phyloP scores from a whole-genome alignment of 495 filamentous ascomycete species.

The Clohesyomyces aquaticus region DNA sequence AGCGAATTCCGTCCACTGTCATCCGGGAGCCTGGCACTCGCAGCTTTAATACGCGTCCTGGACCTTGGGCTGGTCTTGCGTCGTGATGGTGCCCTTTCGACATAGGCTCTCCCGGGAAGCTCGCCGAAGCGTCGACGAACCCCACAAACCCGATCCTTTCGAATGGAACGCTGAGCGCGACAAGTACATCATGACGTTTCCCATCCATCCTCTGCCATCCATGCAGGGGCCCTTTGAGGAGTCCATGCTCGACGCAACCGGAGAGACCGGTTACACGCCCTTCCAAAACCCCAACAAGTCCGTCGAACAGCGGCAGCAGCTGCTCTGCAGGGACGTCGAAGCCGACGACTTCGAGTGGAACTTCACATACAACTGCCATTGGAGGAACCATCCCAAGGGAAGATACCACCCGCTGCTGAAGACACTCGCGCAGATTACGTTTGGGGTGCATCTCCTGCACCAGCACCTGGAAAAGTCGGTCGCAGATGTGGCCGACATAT shows the following conservation, averaged over 20 bases:
- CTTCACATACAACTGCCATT: conserved; percentile 68
- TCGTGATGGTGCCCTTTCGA: conserved; percentile 31
- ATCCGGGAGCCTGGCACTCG: conserved; percentile 13
- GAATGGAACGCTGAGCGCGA: conserved; percentile 35
- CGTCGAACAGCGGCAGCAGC: conserved; percentile 60
- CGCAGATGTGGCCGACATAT: conserved; percentile 80
- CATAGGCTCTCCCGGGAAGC: conserved; percentile 14
- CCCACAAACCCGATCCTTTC: conserved; percentile 15
- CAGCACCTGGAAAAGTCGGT: conserved; percentile 87
- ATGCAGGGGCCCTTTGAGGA: conserved; percentile 95
- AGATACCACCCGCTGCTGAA: conserved; percentile 86
- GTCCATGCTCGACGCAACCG: conserved; percentile 75
- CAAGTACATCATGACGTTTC: conserved; percentile 44
- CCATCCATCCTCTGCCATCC: conserved; percentile 75
- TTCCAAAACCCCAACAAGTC: conserved; percentile 29
- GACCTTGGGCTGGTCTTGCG: conserved; percentile 3
- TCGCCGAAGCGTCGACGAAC: conserved; percentile 16
- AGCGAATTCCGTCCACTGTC: conserved; percentile 17
- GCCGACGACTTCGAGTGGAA: conserved; percentile 54
- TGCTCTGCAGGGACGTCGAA: conserved; percentile 63
- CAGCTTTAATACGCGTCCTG: conserved; percentile 11
- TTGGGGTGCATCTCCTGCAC: conserved; percentile 87
- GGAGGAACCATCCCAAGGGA: conserved; percentile 70
- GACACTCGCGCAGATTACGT: conserved; percentile 87
- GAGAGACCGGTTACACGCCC: conserved; percentile 46